Base-by-base conservation (phyloP, 805 yeast genomes). In the Yarrowia deformans region DNA sequence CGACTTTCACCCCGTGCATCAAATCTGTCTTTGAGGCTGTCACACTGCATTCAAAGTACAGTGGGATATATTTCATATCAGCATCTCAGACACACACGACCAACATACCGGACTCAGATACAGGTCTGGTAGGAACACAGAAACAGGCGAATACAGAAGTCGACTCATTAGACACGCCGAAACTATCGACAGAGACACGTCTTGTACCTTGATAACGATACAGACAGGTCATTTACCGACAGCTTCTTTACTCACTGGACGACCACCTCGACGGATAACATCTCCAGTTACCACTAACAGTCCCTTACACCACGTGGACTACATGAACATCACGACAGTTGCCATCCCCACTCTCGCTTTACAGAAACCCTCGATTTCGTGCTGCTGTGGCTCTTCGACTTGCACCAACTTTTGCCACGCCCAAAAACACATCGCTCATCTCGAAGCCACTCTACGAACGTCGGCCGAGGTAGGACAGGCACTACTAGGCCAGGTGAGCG, bases 401-500 rank as follows among this genome's bases (percentile, higher is more conserved):
- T 58, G 64, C 39, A 18, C 50, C 29, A 16, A 58, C 49, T 18
- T 58, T 32, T 19, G 39, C 39, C 29, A 42, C 64, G 49, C 50
- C 37, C 64, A 58, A 16, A 58, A 23, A 29, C 66, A 60, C 52
- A 45, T 60, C 34, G 13, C 66, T 4, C 50, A 60, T 32, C 52
- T 60, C 42, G 66, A 60, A 45, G 18, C 45, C 18, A 60, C 66
- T 8, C 66, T 60, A 7, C 66, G 66, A 32, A 60, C 66, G 6
- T 43, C 52, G 14, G 66, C 66, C 52, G 66, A 60, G 42, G 52
- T 43, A 29, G 66, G 66, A 45, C 42, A 60, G 37, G 66, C 66
- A 14, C 66, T 60, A 7, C 52, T 60, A 10, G 18, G 34, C 66
- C 50, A 60, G 40, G 66, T 60, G 39, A 34, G 48, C 14, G 50